These are phyloP conservation scores for Scheffersomyces amazonensis DNA, from an alignment of 805 yeast genomes.

Conservation along the genomic window DNA sequence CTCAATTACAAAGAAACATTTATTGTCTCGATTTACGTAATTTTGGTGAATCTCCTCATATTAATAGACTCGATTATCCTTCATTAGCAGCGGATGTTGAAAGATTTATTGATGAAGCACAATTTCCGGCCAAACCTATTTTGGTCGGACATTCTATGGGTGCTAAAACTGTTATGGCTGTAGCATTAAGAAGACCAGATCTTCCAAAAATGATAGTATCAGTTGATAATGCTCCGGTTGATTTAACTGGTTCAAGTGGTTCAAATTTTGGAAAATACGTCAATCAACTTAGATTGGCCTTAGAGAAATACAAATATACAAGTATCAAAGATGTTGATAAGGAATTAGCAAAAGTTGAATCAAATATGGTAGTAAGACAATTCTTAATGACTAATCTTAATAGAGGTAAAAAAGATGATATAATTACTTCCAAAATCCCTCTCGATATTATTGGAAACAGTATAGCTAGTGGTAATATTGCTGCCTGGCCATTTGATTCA, in stretches of 20 bases:
- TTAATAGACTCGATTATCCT: constrained; percentile 68
- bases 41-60: constrained; percentile 90
- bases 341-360: constrained; percentile 60
- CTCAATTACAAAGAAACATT: constrained; percentile 50
- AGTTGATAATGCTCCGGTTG: constrained; percentile 90
- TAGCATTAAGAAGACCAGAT: constrained; percentile 65
- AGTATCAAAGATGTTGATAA: constrained; percentile 67
- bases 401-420: constrained; percentile 38
- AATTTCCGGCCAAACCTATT: constrained; percentile 44
- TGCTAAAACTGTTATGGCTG: constrained; percentile 90
- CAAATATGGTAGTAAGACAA: constrained; percentile 59
- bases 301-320: constrained; percentile 42
- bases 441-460: constrained; percentile 64
- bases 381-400: constrained; percentile 72
- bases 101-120: constrained; percentile 47
- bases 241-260: constrained; percentile 47
- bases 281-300: constrained; percentile 56
- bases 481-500: constrained; percentile 74
- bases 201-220: constrained; percentile 61
- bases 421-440: constrained; percentile 61
- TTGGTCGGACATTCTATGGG: constrained; percentile 88
- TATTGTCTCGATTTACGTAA: constrained; percentile 79
- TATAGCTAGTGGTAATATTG: constrained; percentile 61
- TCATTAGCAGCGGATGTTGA: constrained; percentile 86
- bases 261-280: constrained; percentile 66